Evolutionary conservation across 768 basidiomycete genomes (phyloP).

Genomic region (Boletus vermiculosoides): DNA sequence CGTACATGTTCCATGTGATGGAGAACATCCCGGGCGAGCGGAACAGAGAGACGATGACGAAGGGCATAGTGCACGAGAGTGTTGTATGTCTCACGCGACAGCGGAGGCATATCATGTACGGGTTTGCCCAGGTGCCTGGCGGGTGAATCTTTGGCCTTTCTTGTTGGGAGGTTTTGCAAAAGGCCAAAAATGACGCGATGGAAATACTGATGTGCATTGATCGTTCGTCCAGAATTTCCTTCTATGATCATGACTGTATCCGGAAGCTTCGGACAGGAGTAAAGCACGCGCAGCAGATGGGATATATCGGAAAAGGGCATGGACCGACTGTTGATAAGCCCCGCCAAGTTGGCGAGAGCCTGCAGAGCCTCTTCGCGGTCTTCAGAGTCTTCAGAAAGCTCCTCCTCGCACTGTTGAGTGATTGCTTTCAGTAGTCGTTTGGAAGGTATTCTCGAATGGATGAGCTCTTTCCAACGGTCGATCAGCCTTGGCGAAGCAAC

Average conservation of each 20-base stretch:
- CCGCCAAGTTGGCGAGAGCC: slow-evolving; percentile 58
- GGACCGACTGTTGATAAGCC: slow-evolving; percentile 48
- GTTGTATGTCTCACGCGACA: slow-evolving; percentile 52
- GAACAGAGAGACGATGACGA: slow-evolving; percentile 52
- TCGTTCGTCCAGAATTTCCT: slow-evolving; percentile 18
- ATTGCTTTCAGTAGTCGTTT: slow-evolving; percentile 37
- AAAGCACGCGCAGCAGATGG: slow-evolving; percentile 47
- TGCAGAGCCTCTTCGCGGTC: slow-evolving; percentile 46
- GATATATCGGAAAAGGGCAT: slow-evolving; percentile 46
- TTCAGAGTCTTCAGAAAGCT: slow-evolving; percentile 29
- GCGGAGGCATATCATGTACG: slow-evolving; percentile 26
- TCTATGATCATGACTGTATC: slow-evolving; percentile 40
- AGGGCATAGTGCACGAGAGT: slow-evolving; percentile 66
- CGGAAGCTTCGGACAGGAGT: slow-evolving; percentile 42
- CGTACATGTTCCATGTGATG: slow-evolving; percentile 52
- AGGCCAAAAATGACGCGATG: slow-evolving; percentile 47
- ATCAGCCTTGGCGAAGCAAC: slow-evolving; percentile 15
- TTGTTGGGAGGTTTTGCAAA: slow-evolving; percentile 32
- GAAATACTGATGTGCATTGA: slow-evolving; percentile 48
- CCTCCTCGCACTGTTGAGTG: slow-evolving; percentile 26
- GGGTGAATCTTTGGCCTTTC: slow-evolving; percentile 22
- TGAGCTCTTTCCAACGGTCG: slow-evolving; percentile 21
- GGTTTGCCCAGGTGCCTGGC: slow-evolving; percentile 2
- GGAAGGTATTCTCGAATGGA: slow-evolving; percentile 19
- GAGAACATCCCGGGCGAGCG: slow-evolving; percentile 48